These are phyloP conservation scores for Eurotiales sp. DNA, from an alignment of 2,329 filamentous ascomycete genomes.

Conservation along the genomic window DNA sequence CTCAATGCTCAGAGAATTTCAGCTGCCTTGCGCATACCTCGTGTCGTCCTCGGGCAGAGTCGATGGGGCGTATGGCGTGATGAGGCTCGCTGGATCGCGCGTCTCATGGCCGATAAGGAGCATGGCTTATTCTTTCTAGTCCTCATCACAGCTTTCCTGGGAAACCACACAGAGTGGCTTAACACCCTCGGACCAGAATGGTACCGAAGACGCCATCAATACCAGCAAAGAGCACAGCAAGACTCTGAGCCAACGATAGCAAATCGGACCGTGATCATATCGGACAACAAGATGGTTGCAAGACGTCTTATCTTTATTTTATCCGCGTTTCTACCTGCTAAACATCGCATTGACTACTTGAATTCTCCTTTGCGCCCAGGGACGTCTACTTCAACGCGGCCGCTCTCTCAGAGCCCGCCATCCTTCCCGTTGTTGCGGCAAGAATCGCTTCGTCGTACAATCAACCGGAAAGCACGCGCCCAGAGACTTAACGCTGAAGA, in stretches of 20 bases:
- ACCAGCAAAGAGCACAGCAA: constrained; percentile 48
- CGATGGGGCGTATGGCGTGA: constrained; percentile 60
- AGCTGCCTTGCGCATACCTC: constrained; percentile 53
- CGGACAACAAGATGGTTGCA: constrained; percentile 57
- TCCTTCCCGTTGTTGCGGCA: constrained; percentile 48
- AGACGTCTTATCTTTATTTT: constrained; percentile 56
- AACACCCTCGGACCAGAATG: constrained; percentile 52
- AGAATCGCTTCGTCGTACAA: constrained; percentile 52
- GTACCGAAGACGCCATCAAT: constrained; percentile 50
- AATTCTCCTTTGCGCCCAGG: constrained; percentile 38
- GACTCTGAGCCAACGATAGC: constrained; percentile 47
- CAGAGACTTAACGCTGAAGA: constrained; percentile 41
- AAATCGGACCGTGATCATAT: constrained; percentile 56
- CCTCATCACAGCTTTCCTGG: constrained; percentile 57
- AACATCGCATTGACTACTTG: constrained; percentile 36
- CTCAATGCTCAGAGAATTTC: constrained; percentile 50
- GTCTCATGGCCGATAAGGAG: constrained; percentile 52
- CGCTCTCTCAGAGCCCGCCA: constrained; percentile 53
- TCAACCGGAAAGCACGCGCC: constrained; percentile 49
- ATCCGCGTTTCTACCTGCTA: constrained; percentile 55
- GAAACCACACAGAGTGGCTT: constrained; percentile 59
- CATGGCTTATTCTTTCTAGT: constrained; percentile 59
- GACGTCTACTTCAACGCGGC: constrained; percentile 45
- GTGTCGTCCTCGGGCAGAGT: constrained; percentile 56
- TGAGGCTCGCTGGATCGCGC: constrained; percentile 56